Percentiles rank a stretch among this genome's conserved stretches.
phyloP scores from a whole-genome alignment of 306 rosid species.

The Crotalaria pallida region DNA sequence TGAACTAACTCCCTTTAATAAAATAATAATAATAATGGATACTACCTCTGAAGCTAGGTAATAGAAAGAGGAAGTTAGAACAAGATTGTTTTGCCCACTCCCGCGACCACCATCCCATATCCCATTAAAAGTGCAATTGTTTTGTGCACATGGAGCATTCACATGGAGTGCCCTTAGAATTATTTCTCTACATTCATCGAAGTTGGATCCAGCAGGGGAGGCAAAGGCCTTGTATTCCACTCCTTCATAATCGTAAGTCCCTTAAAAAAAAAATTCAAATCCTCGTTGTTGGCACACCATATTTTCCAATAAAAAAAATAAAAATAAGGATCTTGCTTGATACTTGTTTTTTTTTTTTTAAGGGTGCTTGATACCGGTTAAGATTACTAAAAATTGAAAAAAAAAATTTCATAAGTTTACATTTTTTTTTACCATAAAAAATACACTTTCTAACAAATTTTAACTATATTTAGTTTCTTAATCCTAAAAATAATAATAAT shows the following conservation, averaged over 20 bases:
- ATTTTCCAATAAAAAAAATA: too few relatives aligned
- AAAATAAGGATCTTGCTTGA: too few relatives aligned
- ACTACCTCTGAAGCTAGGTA: constrained; percentile 63
- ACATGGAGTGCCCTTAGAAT: constrained; percentile 48
- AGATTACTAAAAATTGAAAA: too few relatives aligned
- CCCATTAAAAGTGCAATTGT: constrained; percentile 72
- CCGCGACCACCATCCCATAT: constrained; percentile 86
- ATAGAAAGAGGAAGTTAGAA: constrained; percentile 72
- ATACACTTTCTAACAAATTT: too few relatives aligned
- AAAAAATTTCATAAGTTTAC: too few relatives aligned
- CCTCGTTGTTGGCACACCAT: too few relatives aligned
- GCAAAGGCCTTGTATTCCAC: constrained; percentile 35
- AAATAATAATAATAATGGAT: neutral
- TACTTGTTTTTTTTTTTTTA: too few relatives aligned
- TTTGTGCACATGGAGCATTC: constrained; percentile 41
- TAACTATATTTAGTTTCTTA: too few relatives aligned
- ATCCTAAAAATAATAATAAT: too few relatives aligned
- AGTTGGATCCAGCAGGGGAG: constrained; percentile 42
- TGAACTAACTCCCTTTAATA: neutral
- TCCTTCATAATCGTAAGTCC: constrained; percentile 49
- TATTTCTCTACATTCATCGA: constrained; percentile 38
- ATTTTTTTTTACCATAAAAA: too few relatives aligned
- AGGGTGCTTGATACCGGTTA: too few relatives aligned
- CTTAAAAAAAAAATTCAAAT: constrained; percentile 15
- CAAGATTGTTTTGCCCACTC: constrained; percentile 52